Base-by-base conservation (phyloP, 257 asterid genomes). In the Solanum pennellii region DNA sequence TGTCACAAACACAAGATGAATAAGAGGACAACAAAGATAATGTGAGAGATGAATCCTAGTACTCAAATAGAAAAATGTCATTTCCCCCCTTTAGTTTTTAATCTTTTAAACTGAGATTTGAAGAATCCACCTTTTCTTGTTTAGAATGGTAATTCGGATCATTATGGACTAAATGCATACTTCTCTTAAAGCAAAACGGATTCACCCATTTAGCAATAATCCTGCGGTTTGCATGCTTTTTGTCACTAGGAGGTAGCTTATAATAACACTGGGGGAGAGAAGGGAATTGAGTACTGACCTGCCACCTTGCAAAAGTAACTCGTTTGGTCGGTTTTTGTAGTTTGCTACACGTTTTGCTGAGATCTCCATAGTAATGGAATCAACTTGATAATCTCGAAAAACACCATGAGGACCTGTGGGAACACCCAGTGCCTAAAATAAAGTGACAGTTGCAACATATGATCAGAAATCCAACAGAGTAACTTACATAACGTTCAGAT, bases 331-430 rank as follows among this genome's bases (percentile, higher is more conserved):
- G 88, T 79, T 89, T 86, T 91, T 89, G 84, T 94, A 90, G 90
- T 92, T 92, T 44, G 95, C 87, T 69, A 93, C 90, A 71, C 88
- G 86, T 89, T 89, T 95, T 27, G 93, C 91, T 44, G 95, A 96
- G 88, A 97, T 88, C 89, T 97, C 98, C 94, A 97, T 88, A 56
- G 99, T 97, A 83, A 97, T 91, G 60, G 99, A 95, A 90, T 97
- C 99, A 87, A 97, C 96, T 92, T 97, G 99, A 91, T 91, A 96
- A 90, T 97, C 99, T 89, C 98, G 98, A 92, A 97, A 97, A 88
- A 98, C 98, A 68, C 99, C 98, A 83, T 97, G 99, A 18, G 99
- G 92, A 85, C 99, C 99, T 5, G 99, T 96, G 84, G 99, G 99
- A 89, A 96, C 92, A 86, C 99, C 99, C 83, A 96, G 91, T 25